A percentile compares a stretch with the other conserved stretches of the same genome.
These are phyloP conservation scores for Angophora floribunda DNA, from an alignment of 345 rosid genomes.

Conservation along the genomic window DNA sequence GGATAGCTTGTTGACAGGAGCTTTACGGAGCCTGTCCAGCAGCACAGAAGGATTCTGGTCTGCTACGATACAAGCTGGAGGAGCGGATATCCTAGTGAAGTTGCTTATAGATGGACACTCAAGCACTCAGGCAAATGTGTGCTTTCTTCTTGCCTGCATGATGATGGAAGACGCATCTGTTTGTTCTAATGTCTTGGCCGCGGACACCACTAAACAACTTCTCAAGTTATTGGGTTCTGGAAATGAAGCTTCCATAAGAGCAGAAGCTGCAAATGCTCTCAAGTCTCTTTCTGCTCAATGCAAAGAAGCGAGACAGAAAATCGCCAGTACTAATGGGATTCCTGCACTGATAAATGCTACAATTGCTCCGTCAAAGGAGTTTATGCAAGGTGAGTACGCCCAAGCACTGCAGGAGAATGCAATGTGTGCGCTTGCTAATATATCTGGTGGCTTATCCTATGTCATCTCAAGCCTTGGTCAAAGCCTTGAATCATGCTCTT, in stretches of 20 bases:
- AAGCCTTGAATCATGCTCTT: slow-evolving; percentile 96
- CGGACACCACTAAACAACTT: slow-evolving; percentile 85
- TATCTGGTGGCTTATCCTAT: slow-evolving; percentile 96
- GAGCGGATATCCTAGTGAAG: slow-evolving; percentile 95
- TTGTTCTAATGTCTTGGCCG: slow-evolving; percentile 78
- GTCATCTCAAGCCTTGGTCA: slow-evolving; percentile 99
- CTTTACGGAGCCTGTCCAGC: slow-evolving; percentile 80
- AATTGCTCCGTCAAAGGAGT: slow-evolving; percentile 98
- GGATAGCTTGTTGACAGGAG: slow-evolving; percentile 89
- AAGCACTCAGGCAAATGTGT: slow-evolving; percentile 81
- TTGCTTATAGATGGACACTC: slow-evolving; percentile 76
- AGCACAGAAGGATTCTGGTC: slow-evolving; percentile 96
- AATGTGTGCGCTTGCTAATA: slow-evolving; percentile 98
- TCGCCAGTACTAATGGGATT: slow-evolving; percentile 87
- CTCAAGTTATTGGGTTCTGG: slow-evolving; percentile 89
- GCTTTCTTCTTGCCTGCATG: slow-evolving; percentile 96
- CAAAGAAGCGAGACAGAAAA: slow-evolving; percentile 89
- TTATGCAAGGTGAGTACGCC: slow-evolving; percentile 98
- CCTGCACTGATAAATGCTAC: slow-evolving; percentile 94
- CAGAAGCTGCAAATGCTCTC: slow-evolving; percentile 98
- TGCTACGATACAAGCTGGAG: slow-evolving; percentile 89
- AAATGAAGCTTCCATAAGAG: slow-evolving; percentile 93
- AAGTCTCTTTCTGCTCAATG: slow-evolving; percentile 91
- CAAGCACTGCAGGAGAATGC: slow-evolving; percentile 99
- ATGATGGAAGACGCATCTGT: slow-evolving; percentile 94